These are phyloP conservation scores for Fraxinus floribunda DNA, from an alignment of 305 asterid species.

Conservation along the genomic window DNA sequence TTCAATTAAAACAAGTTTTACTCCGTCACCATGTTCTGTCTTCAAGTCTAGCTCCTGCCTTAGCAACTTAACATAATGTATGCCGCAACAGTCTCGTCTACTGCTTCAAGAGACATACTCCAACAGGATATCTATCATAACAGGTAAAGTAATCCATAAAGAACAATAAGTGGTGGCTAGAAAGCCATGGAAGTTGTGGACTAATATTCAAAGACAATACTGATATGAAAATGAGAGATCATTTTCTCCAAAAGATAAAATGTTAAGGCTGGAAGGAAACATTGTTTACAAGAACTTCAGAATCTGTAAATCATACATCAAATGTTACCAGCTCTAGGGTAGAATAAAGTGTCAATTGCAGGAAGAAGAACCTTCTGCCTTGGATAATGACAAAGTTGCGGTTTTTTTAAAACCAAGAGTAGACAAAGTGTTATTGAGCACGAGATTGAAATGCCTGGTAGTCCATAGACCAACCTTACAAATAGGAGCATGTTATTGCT, in stretches of 20 bases:
- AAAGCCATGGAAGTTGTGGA: neutral
- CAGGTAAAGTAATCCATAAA: neutral
- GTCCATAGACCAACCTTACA: too few relatives aligned
- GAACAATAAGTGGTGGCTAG: neutral
- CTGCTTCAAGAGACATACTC: neutral
- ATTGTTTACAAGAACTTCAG: neutral
- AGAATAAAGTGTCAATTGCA: neutral
- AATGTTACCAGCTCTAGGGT: neutral
- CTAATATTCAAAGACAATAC: neutral
- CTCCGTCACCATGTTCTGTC: neutral
- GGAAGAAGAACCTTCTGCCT: neutral
- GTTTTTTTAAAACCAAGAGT: neutral
- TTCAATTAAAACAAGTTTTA: neutral
- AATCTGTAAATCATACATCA: neutral
- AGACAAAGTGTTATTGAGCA: neutral
- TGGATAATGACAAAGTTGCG: neutral
- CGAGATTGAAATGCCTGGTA: neutral
- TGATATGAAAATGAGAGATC: neutral
- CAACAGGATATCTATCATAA: neutral
- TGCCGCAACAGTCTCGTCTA: neutral
- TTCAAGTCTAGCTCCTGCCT: neutral
- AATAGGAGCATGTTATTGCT: too few relatives aligned
- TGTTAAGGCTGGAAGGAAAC: neutral
- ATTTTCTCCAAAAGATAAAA: neutral
- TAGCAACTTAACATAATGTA: neutral